Evolutionary conservation across 2,329 filamentous ascomycete genomes (phyloP), one percentile per base, ranked within the genome.

Genomic region (Cercospora sesami): DNA sequence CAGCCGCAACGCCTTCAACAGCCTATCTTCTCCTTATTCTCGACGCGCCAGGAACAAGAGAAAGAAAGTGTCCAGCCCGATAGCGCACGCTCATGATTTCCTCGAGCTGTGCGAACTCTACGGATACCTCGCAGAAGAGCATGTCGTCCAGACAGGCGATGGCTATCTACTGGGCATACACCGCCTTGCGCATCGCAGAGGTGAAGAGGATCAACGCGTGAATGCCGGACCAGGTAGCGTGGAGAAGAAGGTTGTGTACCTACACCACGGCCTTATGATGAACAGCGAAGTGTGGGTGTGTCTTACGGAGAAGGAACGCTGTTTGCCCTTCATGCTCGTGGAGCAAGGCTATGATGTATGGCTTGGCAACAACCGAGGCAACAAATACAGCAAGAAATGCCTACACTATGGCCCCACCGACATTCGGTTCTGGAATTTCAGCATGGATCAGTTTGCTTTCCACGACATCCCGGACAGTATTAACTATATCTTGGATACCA

Each of bases 281-380:
- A 98, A 97, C 80, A 97, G 93, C 74, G 95, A 99, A 80, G 94
- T 99, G 36, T 99, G 95, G 95, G 92, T 98, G 8, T 96, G 93
- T 77, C 82, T 94, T 77, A 96, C 94, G 0, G 92, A 97, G 73
- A 89, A 90, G 73, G 87, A 96, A 79, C 87, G 94, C 73, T 94
- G 91, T 73, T 83, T 99, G 45, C 93, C 95, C 0, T 98, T 99
- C 78, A 87, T 91, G 73, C 84, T 99, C 53, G 93, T 96, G 0
- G 93, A 97, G 76, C 87, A 87, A 75, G 95, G 95, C 2, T 99
- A 96, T 75, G 95, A 99, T 82, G 94, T 98, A 72, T 99, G 95
- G 92, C 85, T 99, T 70, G 95, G 95, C 61, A 99, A 99, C 80
- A 99, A 99, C 77, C 90, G 95, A 39, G 95, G 95, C 60, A 99